Percentiles rank a stretch among this genome's conserved stretches.
Conservation (phyloP, 139 green algal genomes). For the Micractinium sp. region DNA sequence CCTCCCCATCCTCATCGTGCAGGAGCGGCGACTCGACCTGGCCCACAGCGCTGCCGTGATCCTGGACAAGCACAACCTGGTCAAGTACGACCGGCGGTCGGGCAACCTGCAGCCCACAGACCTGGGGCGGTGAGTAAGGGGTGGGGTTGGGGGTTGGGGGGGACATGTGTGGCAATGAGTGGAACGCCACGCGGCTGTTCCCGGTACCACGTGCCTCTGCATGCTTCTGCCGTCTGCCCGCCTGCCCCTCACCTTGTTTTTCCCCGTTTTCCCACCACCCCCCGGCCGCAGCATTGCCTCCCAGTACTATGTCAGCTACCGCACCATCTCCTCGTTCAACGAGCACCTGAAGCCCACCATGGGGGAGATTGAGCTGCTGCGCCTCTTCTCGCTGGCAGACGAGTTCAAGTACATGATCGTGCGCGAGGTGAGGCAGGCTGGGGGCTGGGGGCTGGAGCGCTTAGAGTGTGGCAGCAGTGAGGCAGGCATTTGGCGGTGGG, state of each 20-base stretch:
- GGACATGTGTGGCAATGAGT: no score
- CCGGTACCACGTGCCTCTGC: background rate
- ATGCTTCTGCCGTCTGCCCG: background rate
- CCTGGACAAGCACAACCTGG: conserved; percentile 91
- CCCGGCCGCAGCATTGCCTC: conserved; percentile 81
- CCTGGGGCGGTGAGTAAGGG: conserved; percentile 17
- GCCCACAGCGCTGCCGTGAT: conserved; percentile 85
- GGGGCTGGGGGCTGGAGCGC: no score
- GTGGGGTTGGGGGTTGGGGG: background rate
- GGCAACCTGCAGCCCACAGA: conserved; percentile 80
- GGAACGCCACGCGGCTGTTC: no score
- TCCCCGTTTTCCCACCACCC: background rate
- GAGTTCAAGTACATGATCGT: conserved; percentile 92
- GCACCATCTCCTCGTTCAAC: conserved; percentile 95
- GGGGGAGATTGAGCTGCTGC: conserved; percentile 97
- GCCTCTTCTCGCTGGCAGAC: conserved; percentile 92
- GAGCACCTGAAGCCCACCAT: conserved; percentile 97
- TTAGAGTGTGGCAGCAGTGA: background rate
- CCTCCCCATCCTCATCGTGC: background rate
- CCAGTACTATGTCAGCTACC: conserved; percentile 97
- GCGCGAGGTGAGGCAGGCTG: conserved; percentile 63
- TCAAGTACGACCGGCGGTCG: conserved; percentile 93
- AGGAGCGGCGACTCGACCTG: conserved; percentile 90
- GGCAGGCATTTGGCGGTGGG: background rate
- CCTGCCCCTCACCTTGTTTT: background rate